Base-by-base conservation (phyloP, 2,329 filamentous ascomycete species). In the Fulvia fulva region DNA sequence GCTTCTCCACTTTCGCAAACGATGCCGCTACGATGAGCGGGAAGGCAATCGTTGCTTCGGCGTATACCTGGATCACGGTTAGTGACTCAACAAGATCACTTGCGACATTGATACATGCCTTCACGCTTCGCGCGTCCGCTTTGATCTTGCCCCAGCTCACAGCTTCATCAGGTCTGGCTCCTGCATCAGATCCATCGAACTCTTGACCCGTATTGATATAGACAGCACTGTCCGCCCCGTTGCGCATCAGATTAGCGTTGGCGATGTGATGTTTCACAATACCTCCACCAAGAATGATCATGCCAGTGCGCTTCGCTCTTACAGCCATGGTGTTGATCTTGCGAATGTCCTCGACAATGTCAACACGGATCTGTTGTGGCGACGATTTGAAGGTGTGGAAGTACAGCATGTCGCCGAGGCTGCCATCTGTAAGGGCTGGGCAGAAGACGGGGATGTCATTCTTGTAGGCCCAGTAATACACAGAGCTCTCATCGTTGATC, bases 91-190 rank as follows among this genome's bases (percentile, higher is more conserved):
- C 4, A 21, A n/a, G 19, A 23, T n/a, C n/a, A 16, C 9, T 22
- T 14, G 22, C 28, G n/a, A 25, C 19, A n/a, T n/a, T n/a, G 16
- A 47, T 32, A 70, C 78, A 66, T 73, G 91, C 90, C 86, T 97
- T 99, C 57, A 97, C 92, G 67, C 87, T 89, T 63, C 94, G 88
- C 1, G 88, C 94, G 53, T 87, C 89, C 44, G 87, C 81, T 75
- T 95, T 97, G 75, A 99, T 97, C 81, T 99, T 99, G 2, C 94
- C 94, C 94, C 94, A 99, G 62, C 92, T 97, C 16, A 99, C 90
- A 5, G 94, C 94, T 77, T 99, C 94, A 69, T 99, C 94, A 4
- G 94, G 94, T 56, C 94, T 81, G 3, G 94, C 94, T 1, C 94
- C 94, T 0, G 94, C 93, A 77, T 99, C 94, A 68, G 91, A 97